Base-by-base conservation (phyloP, 257 asterid species). In the Gentiana macrophylla region DNA sequence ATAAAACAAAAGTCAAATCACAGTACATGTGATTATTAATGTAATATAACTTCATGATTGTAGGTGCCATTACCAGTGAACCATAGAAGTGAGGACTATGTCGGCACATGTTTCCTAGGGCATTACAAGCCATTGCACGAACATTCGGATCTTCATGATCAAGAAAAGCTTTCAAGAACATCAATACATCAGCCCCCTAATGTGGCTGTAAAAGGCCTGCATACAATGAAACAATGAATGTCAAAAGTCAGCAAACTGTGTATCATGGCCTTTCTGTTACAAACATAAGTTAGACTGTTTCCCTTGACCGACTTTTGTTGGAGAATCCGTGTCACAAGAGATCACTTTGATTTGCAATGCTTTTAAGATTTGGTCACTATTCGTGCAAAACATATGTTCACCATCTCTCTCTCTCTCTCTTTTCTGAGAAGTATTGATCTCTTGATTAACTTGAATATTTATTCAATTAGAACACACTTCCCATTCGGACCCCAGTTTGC, bases 51-150 rank as follows among this genome's bases (percentile, higher is more conserved):
- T 15, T 15, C 24, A 15, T 15, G 24, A 49, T 34, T 46, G 52
- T 11, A 60, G 37, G 48, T 35, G 56, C 35, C 49, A 50, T 52
- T 81, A 92, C 99, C 97, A 92, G 77, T 69, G 61, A 67, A 67
- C 68, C 72, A 49, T 92, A 88, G 81, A 92, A 92, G 73, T 81
- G 86, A 69, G 94, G 82, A 80, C 93, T 88, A 73, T 92, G 95
- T 57, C 99, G 89, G 78, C 99, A 92, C 94, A 92, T 84, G 72
- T 92, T 92, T 69, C 99, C 99, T 53, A 92, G 67, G 13, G 85
- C 97, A 67, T 95, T 85, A 81, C 97, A 88, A 58, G 95, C 72
- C 79, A 86, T 88, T 53, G 97, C 80, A 55, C 97, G 97, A 49
- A 92, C 53, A 70, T 92, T 88, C 43, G 95, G 80, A 71, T 92